These are phyloP conservation scores for Gaeumannomyces sp. DNA, from an alignment of 2,329 filamentous ascomycete genomes.

Conservation along the genomic window DNA sequence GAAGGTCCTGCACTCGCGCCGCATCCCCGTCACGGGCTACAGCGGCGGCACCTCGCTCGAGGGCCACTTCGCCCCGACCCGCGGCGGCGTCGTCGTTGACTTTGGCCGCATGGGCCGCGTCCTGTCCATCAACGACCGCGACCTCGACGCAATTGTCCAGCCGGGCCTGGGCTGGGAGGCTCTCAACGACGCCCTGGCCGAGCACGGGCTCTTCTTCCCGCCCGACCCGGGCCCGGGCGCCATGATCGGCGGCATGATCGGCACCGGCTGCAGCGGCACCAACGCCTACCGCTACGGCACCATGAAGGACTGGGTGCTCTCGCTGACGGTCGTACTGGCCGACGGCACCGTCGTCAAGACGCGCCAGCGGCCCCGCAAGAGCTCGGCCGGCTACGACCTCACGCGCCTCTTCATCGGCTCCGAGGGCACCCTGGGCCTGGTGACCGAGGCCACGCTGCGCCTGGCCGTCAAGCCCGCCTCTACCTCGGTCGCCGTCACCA, in stretches of 20 bases:
- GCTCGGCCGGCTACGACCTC: conserved; percentile 85
- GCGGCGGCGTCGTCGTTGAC: conserved; percentile 74
- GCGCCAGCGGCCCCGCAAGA: conserved; percentile 79
- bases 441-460: conserved; percentile 83
- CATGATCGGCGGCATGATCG: conserved; percentile 86
- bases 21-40: conserved; percentile 81
- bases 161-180: conserved; percentile 81
- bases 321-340: conserved; percentile 79
- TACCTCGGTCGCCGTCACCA: conserved; percentile 71
- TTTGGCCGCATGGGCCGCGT: conserved; percentile 83
- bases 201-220: conserved; percentile 80
- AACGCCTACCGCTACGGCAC: conserved; percentile 91
- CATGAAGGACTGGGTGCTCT: conserved; percentile 91
- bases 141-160: conserved; percentile 71
- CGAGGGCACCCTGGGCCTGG: conserved; percentile 73
- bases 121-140: conserved; percentile 67
- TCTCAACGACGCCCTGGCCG: conserved; percentile 69
- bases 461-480: conserved; percentile 74
- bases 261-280: conserved; percentile 68
- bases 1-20: conserved; percentile 76
- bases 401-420: conserved; percentile 85
- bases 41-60: conserved; percentile 86
- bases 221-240: conserved; percentile 87
- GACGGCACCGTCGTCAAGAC: conserved; percentile 90
- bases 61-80: conserved; percentile 78